phyloP scores from a whole-genome alignment of 805 yeast genomes.

The Cyberlindnera amylophila region DNA sequence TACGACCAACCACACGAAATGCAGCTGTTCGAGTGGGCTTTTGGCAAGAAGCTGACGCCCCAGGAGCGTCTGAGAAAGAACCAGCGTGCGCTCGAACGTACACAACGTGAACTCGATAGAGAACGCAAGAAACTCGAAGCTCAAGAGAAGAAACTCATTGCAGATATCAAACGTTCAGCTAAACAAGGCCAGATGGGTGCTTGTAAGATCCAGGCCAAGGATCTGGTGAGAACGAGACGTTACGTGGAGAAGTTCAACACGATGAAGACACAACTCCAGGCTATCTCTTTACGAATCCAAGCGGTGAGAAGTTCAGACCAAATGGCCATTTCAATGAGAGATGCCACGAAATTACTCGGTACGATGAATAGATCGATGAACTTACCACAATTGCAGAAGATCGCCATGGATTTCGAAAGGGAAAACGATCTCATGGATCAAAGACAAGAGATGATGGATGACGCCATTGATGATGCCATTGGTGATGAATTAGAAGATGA shows the following conservation, averaged over 20 bases:
- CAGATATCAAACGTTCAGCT: constrained; percentile 88
- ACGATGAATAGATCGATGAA: constrained; percentile 91
- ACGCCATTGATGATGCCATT: constrained; percentile 95
- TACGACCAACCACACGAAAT: constrained; percentile 26
- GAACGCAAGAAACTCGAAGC: constrained; percentile 82
- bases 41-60: constrained; percentile 90
- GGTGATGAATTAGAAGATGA: constrained; percentile 85
- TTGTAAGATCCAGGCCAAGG: constrained; percentile 94
- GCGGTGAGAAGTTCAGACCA: constrained; percentile 90
- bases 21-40: constrained; percentile 88
- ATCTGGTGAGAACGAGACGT: constrained; percentile 79
- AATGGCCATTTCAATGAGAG: constrained; percentile 92
- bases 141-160: constrained; percentile 84
- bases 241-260: constrained; percentile 80
- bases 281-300: constrained; percentile 86
- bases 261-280: constrained; percentile 95
- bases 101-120: constrained; percentile 88
- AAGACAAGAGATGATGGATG: constrained; percentile 98
- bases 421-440: constrained; percentile 98
- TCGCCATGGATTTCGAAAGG: constrained; percentile 92
- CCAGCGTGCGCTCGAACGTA: constrained; percentile 90
- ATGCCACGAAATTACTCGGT: constrained; percentile 79
- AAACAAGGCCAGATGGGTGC: constrained; percentile 85
- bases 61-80: constrained; percentile 93
- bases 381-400: constrained; percentile 79